These are phyloP conservation scores for Solanum chilense DNA, from an alignment of 257 asterid genomes.

Conservation along the genomic window DNA sequence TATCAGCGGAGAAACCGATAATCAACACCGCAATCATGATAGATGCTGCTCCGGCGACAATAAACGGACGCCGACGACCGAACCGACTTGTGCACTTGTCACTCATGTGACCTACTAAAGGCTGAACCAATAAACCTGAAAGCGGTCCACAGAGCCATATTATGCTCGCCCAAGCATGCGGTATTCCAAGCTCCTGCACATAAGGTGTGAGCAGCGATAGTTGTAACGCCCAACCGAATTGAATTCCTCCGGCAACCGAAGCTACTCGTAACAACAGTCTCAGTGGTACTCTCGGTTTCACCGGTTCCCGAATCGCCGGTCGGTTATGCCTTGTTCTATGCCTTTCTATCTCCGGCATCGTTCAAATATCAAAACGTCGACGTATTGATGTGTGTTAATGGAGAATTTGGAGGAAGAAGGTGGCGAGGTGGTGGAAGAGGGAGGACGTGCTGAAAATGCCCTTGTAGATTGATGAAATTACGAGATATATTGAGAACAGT, in stretches of 20 bases:
- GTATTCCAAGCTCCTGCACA: slow-evolving; percentile 82
- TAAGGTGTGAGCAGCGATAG: slow-evolving; percentile 64
- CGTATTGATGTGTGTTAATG: not conserved
- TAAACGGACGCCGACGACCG: slow-evolving; percentile 84
- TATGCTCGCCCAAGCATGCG: slow-evolving; percentile 81
- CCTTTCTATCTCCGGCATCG: slow-evolving; percentile 18
- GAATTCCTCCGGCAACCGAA: slow-evolving; percentile 87
- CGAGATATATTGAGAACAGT: not conserved
- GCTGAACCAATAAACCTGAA: slow-evolving; percentile 84
- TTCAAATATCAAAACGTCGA: not conserved
- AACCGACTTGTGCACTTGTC: slow-evolving; percentile 57
- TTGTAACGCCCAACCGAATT: slow-evolving; percentile 95
- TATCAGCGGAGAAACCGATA: slow-evolving; percentile 65
- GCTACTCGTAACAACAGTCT: slow-evolving; percentile 60
- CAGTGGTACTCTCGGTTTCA: slow-evolving; percentile 21
- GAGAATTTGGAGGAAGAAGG: not conserved
- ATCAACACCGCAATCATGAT: slow-evolving; percentile 55
- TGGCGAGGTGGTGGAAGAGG: not conserved
- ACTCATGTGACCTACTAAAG: slow-evolving; percentile 65
- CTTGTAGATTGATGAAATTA: not conserved
- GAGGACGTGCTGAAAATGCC: not conserved
- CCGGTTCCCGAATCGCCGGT: slow-evolving; percentile 13
- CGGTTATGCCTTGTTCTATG: slow-evolving; percentile 4
- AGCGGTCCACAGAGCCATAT: slow-evolving; percentile 91
- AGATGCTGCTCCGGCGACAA: slow-evolving; percentile 50